These are phyloP conservation scores for Phytophthora agathidicida DNA, from an alignment of 352 stramenopile species.

Conservation along the genomic window DNA sequence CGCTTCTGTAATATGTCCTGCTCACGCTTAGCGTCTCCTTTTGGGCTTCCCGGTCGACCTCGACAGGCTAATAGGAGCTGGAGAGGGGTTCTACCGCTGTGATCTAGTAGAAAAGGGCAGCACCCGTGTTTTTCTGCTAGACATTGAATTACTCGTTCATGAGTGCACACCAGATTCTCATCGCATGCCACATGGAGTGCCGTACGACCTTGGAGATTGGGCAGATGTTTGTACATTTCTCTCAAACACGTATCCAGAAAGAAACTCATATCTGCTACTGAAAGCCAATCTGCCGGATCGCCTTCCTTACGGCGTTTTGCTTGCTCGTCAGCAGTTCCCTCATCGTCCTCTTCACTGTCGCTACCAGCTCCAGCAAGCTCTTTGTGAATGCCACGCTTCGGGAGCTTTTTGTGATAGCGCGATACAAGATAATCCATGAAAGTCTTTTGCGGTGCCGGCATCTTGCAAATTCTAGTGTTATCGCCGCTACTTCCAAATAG, in stretches of 20 bases:
- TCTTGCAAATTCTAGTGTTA: constrained; percentile 18
- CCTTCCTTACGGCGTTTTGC: constrained; percentile 33
- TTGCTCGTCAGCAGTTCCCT: constrained; percentile 32
- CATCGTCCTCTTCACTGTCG: constrained; percentile 31
- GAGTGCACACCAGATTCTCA: constrained; percentile 84
- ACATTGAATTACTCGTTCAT: constrained; percentile 67
- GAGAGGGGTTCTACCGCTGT: constrained; percentile 44
- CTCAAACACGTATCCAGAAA: constrained; percentile 67
- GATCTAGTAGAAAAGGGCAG: constrained; percentile 56
- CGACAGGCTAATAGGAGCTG: constrained; percentile 57
- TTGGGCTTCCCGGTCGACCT: constrained; percentile 65
- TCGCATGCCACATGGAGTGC: constrained; percentile 78
- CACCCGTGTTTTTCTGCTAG: constrained; percentile 60
- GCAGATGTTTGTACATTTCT: constrained; percentile 65
- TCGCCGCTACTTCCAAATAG: constrained; percentile 32
- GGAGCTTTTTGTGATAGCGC: constrained; percentile 45
- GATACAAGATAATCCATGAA: constrained; percentile 58
- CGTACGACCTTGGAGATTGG: constrained; percentile 68
- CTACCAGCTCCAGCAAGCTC: constrained; percentile 8
- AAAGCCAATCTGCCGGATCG: constrained; percentile 59
- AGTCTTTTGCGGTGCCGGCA: constrained; percentile 38
- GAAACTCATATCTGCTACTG: constrained; percentile 54
- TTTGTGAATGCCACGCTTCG: constrained; percentile 17
- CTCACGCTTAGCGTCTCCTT: constrained; percentile 43
- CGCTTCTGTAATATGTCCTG: constrained; percentile 33